phyloP scores from a whole-genome alignment of 2,329 filamentous ascomycete species.

The Fusarium sp. region DNA sequence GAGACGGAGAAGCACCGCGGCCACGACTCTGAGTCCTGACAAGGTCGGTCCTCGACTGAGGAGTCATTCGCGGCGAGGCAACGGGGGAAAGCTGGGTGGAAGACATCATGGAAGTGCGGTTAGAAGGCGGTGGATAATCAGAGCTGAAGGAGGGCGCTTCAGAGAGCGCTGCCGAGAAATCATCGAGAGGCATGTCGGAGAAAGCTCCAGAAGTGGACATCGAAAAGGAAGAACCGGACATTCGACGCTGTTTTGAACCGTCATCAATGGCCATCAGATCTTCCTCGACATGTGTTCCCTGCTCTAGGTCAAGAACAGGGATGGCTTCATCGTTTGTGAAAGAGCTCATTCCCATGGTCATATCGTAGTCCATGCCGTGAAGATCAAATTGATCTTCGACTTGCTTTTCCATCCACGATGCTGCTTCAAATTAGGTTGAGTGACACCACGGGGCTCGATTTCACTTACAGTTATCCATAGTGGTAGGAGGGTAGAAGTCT shows the following conservation, averaged over 20 bases:
- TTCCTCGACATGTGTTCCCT: constrained; percentile 58
- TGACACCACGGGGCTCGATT: background rate
- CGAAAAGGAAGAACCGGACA: constrained; percentile 79
- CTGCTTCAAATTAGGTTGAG: constrained; percentile 36
- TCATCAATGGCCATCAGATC: constrained; percentile 62
- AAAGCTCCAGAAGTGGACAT: constrained; percentile 73
- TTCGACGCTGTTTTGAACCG: constrained; percentile 65
- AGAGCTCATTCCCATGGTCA: constrained; percentile 68
- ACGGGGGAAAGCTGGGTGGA: constrained; percentile 78
- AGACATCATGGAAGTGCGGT: constrained; percentile 75
- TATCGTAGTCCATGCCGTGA: constrained; percentile 64
- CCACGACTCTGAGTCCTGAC: constrained; percentile 73
- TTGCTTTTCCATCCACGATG: constrained; percentile 61
- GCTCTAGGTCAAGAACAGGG: constrained; percentile 69
- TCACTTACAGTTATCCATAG: constrained; percentile 60
- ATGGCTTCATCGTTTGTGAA: constrained; percentile 71
- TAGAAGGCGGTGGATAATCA: constrained; percentile 73
- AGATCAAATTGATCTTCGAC: constrained; percentile 67
- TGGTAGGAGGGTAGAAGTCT: constrained; percentile 62
- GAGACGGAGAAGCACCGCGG: constrained; percentile 73
- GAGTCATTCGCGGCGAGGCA: constrained; percentile 73
- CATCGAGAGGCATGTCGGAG: constrained; percentile 76
- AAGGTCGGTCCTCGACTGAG: constrained; percentile 67
- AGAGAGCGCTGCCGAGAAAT: constrained; percentile 72
- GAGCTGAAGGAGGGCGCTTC: constrained; percentile 74